phyloP scores from a whole-genome alignment of 495 filamentous ascomycete species.

The Endocarpon pusillum region DNA sequence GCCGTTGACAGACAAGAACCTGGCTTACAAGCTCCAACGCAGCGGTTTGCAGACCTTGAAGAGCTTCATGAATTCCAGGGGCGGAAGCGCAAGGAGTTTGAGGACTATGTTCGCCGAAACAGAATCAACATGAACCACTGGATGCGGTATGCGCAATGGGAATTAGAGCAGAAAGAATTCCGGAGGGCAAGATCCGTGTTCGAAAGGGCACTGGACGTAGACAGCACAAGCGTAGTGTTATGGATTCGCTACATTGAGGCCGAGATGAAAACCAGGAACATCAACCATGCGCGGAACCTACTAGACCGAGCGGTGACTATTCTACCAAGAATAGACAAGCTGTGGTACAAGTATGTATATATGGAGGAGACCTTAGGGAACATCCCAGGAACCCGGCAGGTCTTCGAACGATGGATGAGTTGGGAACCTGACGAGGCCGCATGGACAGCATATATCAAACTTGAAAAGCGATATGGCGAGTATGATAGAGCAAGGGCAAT shows the following conservation, averaged over 20 bases:
- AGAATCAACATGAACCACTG: slow-evolving; percentile 95
- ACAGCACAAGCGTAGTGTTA: slow-evolving; percentile 63
- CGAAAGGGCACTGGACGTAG: slow-evolving; percentile 86
- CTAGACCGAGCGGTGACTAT: slow-evolving; percentile 93
- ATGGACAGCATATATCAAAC: slow-evolving; percentile 89
- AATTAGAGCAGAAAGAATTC: slow-evolving; percentile 96
- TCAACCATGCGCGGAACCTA: slow-evolving; percentile 91
- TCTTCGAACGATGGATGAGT: slow-evolving; percentile 96
- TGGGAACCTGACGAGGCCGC: slow-evolving; percentile 96
- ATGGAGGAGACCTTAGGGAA: slow-evolving; percentile 97
- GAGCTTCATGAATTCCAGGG: slow-evolving; percentile 97
- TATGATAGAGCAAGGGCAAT: slow-evolving; percentile 70
- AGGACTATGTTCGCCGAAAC: slow-evolving; percentile 94
- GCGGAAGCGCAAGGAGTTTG: slow-evolving; percentile 88
- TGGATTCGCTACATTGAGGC: slow-evolving; percentile 87
- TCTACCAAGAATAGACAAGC: slow-evolving; percentile 75
- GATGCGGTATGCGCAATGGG: slow-evolving; percentile 96
- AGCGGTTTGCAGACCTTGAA: slow-evolving; percentile 90
- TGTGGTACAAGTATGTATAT: slow-evolving; percentile 98
- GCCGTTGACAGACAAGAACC: slow-evolving; percentile 95
- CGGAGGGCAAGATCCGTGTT: slow-evolving; percentile 91
- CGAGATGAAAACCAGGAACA: slow-evolving; percentile 92
- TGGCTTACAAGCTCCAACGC: slow-evolving; percentile 72
- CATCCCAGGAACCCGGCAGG: slow-evolving; percentile 77
- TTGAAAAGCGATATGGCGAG: slow-evolving; percentile 90